phyloP scores from a whole-genome alignment of 2,329 filamentous ascomycete genomes.

The Cordyceps militaris region DNA sequence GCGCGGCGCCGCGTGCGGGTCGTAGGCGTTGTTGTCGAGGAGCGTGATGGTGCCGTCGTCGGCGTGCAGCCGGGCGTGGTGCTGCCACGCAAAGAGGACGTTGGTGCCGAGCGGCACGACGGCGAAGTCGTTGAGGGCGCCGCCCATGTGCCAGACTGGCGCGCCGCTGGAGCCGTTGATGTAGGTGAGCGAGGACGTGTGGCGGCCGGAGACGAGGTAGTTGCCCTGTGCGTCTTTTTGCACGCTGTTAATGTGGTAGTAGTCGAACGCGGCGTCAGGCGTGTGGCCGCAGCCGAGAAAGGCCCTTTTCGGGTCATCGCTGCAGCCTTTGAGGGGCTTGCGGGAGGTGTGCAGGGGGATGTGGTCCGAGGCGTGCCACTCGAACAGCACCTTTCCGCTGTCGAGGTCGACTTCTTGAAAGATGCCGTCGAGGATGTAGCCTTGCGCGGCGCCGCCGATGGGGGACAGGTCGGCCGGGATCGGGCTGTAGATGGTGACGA shows the following conservation, averaged over 20 bases:
- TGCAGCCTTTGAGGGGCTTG: slow-evolving; percentile 10
- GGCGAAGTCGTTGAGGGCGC: slow-evolving; percentile 32
- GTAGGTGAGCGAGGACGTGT: slow-evolving; percentile 37
- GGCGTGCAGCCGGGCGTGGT: slow-evolving; percentile 38
- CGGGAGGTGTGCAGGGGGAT: slow-evolving; percentile 10
- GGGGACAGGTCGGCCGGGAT: slow-evolving; percentile 30
- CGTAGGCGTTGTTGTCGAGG: slow-evolving; percentile 45
- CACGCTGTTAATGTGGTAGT: slow-evolving; percentile 49
- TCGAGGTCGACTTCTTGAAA: slow-evolving; percentile 40
- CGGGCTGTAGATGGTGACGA: slow-evolving; percentile 30
- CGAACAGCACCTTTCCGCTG: slow-evolving; percentile 38
- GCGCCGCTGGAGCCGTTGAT: slow-evolving; percentile 38
- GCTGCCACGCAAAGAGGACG: slow-evolving; percentile 39
- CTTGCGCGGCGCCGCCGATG: slow-evolving; percentile 17
- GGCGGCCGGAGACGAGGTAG: slow-evolving; percentile 43
- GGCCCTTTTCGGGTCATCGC: slow-evolving; percentile 11
- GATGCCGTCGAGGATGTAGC: slow-evolving; percentile 21
- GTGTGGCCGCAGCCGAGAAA: slow-evolving; percentile 18
- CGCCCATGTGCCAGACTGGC: slow-evolving; percentile 46
- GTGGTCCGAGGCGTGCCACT: slow-evolving; percentile 30
- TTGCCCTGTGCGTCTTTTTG: slow-evolving; percentile 42
- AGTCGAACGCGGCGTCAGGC: slow-evolving; percentile 36
- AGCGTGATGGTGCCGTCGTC: slow-evolving; percentile 39
- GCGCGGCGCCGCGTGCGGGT: slow-evolving; percentile 10
- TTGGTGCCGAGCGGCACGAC: slow-evolving; percentile 24